Conservation (phyloP, 2,329 filamentous ascomycete genomes). For the Graphilbum fragrans region DNA sequence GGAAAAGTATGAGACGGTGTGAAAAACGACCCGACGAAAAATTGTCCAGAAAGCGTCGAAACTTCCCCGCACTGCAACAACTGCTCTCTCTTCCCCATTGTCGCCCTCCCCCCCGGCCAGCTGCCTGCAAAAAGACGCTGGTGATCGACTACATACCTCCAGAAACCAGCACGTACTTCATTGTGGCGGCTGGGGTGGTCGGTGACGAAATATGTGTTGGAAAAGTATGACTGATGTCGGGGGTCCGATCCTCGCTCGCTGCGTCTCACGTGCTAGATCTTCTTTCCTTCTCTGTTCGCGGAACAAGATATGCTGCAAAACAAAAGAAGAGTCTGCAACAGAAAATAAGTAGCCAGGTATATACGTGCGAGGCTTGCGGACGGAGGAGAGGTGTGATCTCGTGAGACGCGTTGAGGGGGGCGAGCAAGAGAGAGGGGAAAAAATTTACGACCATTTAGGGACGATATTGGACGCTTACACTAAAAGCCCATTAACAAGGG, state of each 20-base stretch:
- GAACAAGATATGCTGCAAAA: too few relatives aligned
- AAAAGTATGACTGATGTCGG: too few relatives aligned
- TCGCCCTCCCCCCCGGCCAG: not conserved
- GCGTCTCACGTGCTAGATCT: constrained; percentile 1
- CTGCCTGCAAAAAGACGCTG: too few relatives aligned
- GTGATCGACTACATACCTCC: constrained; percentile 9
- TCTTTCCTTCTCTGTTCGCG: too few relatives aligned
- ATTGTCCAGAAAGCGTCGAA: not conserved
- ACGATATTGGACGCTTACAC: not conserved
- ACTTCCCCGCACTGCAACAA: too few relatives aligned
- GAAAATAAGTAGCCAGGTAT: too few relatives aligned
- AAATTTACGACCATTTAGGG: not conserved
- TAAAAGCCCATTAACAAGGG: not conserved
- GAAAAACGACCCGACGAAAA: not conserved
- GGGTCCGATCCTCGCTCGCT: too few relatives aligned
- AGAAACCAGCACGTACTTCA: constrained; percentile 15
- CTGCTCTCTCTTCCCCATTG: not conserved
- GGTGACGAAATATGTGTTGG: too few relatives aligned
- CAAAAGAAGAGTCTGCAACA: too few relatives aligned
- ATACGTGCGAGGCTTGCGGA: too few relatives aligned
- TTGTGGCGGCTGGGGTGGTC: constrained; percentile 6
- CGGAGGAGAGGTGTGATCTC: not conserved
- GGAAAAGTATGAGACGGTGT: not conserved
- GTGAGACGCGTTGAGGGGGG: constrained; percentile 1
- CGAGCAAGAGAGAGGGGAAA: not conserved